These are phyloP conservation scores for Verticillium nonalfalfae DNA, from an alignment of 2,329 filamentous ascomycete species.

Conservation along the genomic window DNA sequence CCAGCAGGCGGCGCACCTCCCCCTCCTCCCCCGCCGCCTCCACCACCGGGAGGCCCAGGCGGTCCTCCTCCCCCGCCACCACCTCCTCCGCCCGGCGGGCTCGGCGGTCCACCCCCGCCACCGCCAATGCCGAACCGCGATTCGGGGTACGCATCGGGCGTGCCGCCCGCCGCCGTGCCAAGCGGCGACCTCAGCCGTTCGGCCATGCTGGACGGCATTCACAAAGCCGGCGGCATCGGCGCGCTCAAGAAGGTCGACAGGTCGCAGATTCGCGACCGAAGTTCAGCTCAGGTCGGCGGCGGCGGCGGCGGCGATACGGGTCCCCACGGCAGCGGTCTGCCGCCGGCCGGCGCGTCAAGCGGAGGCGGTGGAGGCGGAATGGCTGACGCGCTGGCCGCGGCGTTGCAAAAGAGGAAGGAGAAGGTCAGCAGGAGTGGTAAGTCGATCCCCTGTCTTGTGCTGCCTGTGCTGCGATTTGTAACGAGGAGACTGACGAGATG, in stretches of 20 bases:
- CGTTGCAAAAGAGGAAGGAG: constrained; percentile 76
- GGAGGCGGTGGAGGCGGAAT: constrained; percentile 57
- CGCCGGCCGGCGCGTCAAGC: constrained; percentile 44
- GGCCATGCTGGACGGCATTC: constrained; percentile 66
- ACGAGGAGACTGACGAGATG: constrained; percentile 14
- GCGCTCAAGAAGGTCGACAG: constrained; percentile 72
- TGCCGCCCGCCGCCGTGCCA: constrained; percentile 32
- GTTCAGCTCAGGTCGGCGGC: constrained; percentile 55
- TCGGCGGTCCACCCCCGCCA: constrained; percentile 39
- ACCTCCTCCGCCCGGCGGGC: constrained; percentile 25
- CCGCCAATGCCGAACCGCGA: constrained; percentile 51
- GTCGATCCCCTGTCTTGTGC: constrained; percentile 28
- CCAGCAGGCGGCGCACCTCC: constrained; percentile 22
- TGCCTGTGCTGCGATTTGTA: neutral
- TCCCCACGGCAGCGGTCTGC: constrained; percentile 42
- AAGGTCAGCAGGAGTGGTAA: constrained; percentile 94
- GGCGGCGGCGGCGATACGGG: constrained; percentile 35
- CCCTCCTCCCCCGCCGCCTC: constrained; percentile 25
- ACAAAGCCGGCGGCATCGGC: constrained; percentile 59
- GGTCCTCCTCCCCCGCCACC: constrained; percentile 25
- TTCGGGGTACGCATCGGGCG: constrained; percentile 50
- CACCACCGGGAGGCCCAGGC: constrained; percentile 30
- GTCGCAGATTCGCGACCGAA: constrained; percentile 64
- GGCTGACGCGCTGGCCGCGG: constrained; percentile 76
- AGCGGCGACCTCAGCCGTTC: constrained; percentile 39